phyloP scores from a whole-genome alignment of 768 basidiomycete genomes.

The Lentinula raphanica region DNA sequence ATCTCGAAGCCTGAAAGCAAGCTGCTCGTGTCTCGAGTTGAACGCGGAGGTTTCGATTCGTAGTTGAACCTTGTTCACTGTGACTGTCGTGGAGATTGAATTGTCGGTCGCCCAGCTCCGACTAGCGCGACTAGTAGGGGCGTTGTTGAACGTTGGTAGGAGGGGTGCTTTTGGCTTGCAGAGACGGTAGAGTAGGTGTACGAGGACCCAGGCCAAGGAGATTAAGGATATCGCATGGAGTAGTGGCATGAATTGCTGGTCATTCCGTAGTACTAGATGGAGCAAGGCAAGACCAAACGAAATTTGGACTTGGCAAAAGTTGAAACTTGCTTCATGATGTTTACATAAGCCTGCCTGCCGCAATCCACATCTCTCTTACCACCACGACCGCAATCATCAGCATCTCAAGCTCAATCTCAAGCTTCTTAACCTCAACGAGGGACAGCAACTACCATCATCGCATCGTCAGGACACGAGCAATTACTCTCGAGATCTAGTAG shows the following conservation, averaged over 20 bases:
- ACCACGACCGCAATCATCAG: too few species aligned
- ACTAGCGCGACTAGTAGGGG: neutral
- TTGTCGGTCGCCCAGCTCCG: neutral
- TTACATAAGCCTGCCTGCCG: too few species aligned
- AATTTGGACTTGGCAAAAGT: too few species aligned
- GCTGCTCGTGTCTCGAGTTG: constrained; percentile 44
- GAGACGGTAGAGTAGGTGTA: neutral
- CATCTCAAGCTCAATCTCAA: too few species aligned
- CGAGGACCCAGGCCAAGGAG: neutral
- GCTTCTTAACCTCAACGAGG: too few species aligned
- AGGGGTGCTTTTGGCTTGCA: neutral
- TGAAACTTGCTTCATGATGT: too few species aligned
- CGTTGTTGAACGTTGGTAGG: neutral
- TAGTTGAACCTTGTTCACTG: constrained; percentile 27
- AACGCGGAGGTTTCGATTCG: constrained; percentile 43
- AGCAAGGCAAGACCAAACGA: neutral
- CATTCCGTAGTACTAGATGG: neutral
- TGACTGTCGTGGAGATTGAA: neutral
- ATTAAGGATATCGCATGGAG: neutral
- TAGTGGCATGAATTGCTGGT: neutral
- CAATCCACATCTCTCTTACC: too few species aligned
- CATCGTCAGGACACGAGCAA: too few species aligned
- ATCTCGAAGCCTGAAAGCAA: constrained; percentile 30
- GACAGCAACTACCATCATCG: too few species aligned
- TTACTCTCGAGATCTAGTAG: too few species aligned